Conservation (phyloP, 1,284 basidiomycete species). For the Phenoliferia sp. region DNA sequence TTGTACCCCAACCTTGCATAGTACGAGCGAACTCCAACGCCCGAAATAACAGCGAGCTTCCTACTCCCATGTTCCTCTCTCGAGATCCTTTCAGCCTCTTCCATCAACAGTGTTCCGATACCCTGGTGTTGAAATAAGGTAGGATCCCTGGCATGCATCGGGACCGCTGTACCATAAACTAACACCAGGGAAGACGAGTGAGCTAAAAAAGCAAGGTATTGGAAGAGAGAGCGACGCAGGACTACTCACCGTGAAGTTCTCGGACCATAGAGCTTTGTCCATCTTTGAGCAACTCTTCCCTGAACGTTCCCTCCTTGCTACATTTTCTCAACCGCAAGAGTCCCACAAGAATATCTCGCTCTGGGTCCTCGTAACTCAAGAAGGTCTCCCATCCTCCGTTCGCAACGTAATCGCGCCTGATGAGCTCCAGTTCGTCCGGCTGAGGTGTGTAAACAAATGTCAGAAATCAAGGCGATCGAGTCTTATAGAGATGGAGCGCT, state of each 20-base stretch:
- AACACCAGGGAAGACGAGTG: constrained; percentile 40
- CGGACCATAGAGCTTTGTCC: constrained; percentile 89
- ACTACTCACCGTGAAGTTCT: constrained; percentile 56
- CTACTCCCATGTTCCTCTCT: constrained; percentile 91
- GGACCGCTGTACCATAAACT: constrained; percentile 98
- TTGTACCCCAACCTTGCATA: constrained; percentile 93
- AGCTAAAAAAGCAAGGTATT: background rate
- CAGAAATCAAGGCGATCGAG: background rate
- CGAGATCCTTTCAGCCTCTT: constrained; percentile 98
- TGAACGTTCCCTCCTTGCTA: constrained; percentile 83
- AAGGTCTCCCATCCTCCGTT: constrained; percentile 99
- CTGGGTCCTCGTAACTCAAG: constrained; percentile 96
- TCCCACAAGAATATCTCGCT: constrained; percentile 92
- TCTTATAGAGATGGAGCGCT: background rate
- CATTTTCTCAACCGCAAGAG: constrained; percentile 89
- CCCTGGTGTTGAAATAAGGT: constrained; percentile 94
- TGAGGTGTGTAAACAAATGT: constrained; percentile 44
- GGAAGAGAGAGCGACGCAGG: background rate
- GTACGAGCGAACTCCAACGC: constrained; percentile 46
- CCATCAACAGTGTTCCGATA: constrained; percentile 96
- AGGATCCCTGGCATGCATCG: constrained; percentile 93
- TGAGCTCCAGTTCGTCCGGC: constrained; percentile 93
- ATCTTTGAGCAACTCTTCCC: constrained; percentile 79
- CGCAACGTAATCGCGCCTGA: constrained; percentile 91
- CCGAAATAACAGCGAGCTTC: constrained; percentile 94